Percentiles rank a stretch among this genome's conserved stretches.
phyloP scores from a whole-genome alignment of 2,329 filamentous ascomycete genomes.

The Alternaria sp. region DNA sequence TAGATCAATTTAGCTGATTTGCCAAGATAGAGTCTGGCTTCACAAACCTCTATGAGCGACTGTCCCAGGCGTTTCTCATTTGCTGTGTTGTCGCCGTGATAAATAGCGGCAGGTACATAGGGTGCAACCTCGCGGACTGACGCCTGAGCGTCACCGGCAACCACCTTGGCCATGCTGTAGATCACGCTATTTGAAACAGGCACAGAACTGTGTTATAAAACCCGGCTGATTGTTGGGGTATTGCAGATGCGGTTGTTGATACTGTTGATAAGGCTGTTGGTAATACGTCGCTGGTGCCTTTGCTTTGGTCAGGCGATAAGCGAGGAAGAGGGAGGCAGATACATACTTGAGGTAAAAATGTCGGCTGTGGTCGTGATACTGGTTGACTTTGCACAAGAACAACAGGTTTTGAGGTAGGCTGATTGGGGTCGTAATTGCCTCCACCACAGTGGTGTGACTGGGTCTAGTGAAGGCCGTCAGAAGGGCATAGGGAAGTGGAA shows the following conservation, averaged over 20 bases:
- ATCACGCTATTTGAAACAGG: slow-evolving; percentile 18
- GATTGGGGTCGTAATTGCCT: slow-evolving; percentile 28
- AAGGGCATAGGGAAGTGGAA: background rate
- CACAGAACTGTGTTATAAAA: slow-evolving; percentile 33
- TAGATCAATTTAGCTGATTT: slow-evolving; percentile 6
- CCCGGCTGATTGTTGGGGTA: slow-evolving; percentile 22
- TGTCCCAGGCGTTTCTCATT: slow-evolving; percentile 4
- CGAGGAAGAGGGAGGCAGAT: background rate
- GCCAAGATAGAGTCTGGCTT: accelerated
- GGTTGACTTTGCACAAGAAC: slow-evolving; percentile 21
- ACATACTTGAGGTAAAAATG: slow-evolving; percentile 24
- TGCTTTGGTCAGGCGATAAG: background rate
- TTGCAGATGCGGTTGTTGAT: slow-evolving; percentile 19
- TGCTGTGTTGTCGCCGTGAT: slow-evolving; percentile 1
- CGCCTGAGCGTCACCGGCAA: slow-evolving; percentile 18
- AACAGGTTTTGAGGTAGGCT: slow-evolving; percentile 15
- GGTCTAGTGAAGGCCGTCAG: background rate
- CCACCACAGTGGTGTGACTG: slow-evolving; percentile 25
- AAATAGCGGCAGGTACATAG: slow-evolving; percentile 1
- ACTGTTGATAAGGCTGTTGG: slow-evolving; percentile 14
- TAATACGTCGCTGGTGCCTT: slow-evolving; percentile 21
- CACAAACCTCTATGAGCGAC: slow-evolving; percentile 1
- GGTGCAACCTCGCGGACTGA: slow-evolving; percentile 24
- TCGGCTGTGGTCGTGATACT: slow-evolving; percentile 16
- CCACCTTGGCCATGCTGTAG: slow-evolving; percentile 8